Base-by-base conservation (phyloP, 805 yeast species). In the Pichia cabralensis region DNA sequence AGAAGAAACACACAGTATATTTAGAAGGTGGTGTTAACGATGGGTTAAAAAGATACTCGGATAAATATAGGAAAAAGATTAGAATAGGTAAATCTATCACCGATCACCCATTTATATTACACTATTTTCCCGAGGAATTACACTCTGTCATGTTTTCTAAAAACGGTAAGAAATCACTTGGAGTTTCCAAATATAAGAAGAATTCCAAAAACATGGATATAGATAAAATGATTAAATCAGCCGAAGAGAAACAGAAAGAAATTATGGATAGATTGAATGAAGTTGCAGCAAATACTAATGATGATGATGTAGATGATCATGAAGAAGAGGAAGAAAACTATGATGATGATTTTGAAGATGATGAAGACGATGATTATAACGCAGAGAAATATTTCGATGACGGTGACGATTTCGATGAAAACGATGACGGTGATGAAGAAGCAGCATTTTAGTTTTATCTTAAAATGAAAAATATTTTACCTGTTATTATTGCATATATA, bases 21-120 rank as follows among this genome's bases (percentile, higher is more conserved):
- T 53, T 61, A 22, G 67, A 64, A 36, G 67, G 66, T 14, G 65
- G 60, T 28, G 53, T 64, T 3, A 64, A 65, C 35, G 95, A 83
- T 52, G 86, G 89, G 2, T 69, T 88, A 28, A 73, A 77, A 50
- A 67, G 96, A 47, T 84, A 84, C 52, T 75, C 94, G 3, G 96
- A 88, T 55, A 67, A 66, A 52, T 88, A 82, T 56, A 62, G 78
- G 43, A 79, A 79, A 52, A 75, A 74, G 46, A 69, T 82, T 36
- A 74, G 71, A 48, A 69, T 78, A 12, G 84, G 85, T 1, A 68
- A 78, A 33, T 76, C 88, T 2, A 70, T 80, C 8, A 80, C 76
- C 41, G 86, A 80, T 34, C 86, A 81, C 58, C 94, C 94, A 2
- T 83, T 77, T 52, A 69, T 70, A 36, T 48, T 74, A 8, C 74